Conservation (phyloP, 306 rosid species). For the Casuarina equisetifolia region DNA sequence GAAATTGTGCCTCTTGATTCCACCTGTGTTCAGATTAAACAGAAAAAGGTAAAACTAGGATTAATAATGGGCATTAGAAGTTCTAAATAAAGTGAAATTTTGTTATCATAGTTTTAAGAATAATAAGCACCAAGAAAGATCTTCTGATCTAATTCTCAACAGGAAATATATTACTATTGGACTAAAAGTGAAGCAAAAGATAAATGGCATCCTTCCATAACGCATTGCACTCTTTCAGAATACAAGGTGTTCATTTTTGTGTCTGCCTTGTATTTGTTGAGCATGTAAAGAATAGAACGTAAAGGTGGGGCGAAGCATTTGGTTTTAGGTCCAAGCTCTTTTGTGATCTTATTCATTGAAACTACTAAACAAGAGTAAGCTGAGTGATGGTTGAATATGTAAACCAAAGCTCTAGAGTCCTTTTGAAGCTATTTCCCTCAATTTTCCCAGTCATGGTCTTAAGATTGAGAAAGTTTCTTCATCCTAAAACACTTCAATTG, state of each 20-base stretch:
- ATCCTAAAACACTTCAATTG: background rate
- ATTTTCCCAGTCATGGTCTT: background rate
- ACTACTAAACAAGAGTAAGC: background rate
- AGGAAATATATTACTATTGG: background rate
- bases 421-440: background rate
- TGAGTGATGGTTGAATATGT: background rate
- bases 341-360: background rate
- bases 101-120: background rate
- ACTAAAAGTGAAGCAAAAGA: background rate
- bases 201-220: background rate
- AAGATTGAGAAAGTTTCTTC: background rate
- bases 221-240: background rate
- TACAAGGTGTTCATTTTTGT: background rate
- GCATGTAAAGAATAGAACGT: background rate
- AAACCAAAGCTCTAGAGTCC: background rate
- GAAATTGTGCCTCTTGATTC: constrained; percentile 85
- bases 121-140: background rate
- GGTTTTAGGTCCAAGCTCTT: background rate
- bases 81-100: background rate
- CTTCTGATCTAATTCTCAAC: background rate
- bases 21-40: constrained; percentile 46
- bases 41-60: background rate
- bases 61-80: background rate
- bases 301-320: background rate
- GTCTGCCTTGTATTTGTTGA: background rate